phyloP scores from a whole-genome alignment of 225 moss, liverwort and hornwort genomes.

The Lunularia cruciata region DNA sequence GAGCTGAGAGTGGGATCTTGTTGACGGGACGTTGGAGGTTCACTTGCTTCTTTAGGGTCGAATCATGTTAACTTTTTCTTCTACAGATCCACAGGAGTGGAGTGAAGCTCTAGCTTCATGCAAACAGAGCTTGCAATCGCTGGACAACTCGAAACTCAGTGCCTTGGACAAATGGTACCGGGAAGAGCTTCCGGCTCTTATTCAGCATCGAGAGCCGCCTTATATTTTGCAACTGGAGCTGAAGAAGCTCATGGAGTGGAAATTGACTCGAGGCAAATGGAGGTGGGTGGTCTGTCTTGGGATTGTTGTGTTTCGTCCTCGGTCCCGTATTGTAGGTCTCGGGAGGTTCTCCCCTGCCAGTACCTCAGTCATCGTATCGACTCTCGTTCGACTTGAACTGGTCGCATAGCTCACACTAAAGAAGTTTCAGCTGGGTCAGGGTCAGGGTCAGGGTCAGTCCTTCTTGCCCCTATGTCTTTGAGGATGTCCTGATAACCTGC shows the following conservation, averaged over 20 bases:
- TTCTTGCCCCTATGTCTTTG: neutral
- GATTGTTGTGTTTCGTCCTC: neutral
- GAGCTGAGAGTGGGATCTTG: neutral
- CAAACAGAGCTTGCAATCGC: conserved; percentile 34
- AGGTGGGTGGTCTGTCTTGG: conserved; percentile 38
- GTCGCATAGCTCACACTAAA: neutral
- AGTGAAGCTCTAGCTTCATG: conserved; percentile 50
- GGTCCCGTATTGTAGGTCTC: too few species aligned
- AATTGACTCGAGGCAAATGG: conserved; percentile 76
- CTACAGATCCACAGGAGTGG: conserved; percentile 52
- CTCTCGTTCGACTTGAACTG: neutral
- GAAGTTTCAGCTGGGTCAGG: neutral
- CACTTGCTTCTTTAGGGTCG: neutral
- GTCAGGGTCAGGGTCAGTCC: neutral
- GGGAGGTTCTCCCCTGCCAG: neutral
- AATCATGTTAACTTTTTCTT: conserved; percentile 54
- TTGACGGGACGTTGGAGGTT: neutral
- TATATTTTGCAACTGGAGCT: conserved; percentile 59
- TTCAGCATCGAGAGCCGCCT: conserved; percentile 46
- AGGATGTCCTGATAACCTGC: neutral
- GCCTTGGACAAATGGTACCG: conserved; percentile 61
- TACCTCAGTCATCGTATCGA: too few species aligned
- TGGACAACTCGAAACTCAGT: conserved; percentile 49
- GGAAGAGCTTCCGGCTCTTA: conserved; percentile 46
- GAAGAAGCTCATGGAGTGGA: conserved; percentile 74